Conservation (phyloP, 495 filamentous ascomycete genomes). For the Penicillium pulvis region DNA sequence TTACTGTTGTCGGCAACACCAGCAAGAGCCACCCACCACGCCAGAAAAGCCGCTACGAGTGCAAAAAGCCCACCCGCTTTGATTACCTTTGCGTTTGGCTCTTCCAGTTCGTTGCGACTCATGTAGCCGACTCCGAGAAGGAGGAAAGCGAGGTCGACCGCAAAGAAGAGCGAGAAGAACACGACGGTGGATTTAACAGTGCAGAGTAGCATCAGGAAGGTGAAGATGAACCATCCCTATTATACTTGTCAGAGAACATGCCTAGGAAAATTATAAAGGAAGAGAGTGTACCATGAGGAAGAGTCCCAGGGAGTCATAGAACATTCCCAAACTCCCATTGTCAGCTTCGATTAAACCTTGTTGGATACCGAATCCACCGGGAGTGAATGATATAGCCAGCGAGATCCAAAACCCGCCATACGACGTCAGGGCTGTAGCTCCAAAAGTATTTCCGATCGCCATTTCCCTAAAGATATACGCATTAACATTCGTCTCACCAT, state of each 20-base stretch:
- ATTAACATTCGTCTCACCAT: slow-evolving; percentile 1
- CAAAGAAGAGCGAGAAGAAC: slow-evolving; percentile 89
- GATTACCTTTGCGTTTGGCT: slow-evolving; percentile 50
- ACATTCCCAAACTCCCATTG: slow-evolving; percentile 40
- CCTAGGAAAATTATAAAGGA: background rate
- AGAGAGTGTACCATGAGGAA: slow-evolving; percentile 64
- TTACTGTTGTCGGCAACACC: slow-evolving; percentile 79
- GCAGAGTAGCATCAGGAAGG: slow-evolving; percentile 73
- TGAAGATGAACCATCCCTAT: slow-evolving; percentile 90
- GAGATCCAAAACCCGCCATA: slow-evolving; percentile 97
- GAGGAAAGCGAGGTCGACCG: slow-evolving; percentile 81
- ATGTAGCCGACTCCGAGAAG: slow-evolving; percentile 72
- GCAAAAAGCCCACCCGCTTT: slow-evolving; percentile 82
- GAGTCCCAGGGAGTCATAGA: slow-evolving; percentile 70
- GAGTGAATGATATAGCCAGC: slow-evolving; percentile 78
- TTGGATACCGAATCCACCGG: slow-evolving; percentile 64
- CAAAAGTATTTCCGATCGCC: slow-evolving; percentile 92
- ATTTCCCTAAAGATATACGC: slow-evolving; percentile 68
- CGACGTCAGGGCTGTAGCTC: slow-evolving; percentile 90
- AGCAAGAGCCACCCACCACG: slow-evolving; percentile 90
- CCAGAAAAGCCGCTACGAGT: slow-evolving; percentile 76
- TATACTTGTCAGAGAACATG: slow-evolving; percentile 34
- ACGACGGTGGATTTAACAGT: slow-evolving; percentile 87
- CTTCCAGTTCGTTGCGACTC: slow-evolving; percentile 36
- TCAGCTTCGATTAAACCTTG: slow-evolving; percentile 46